Percentiles rank a stretch among this genome's conserved stretches.
Evolutionary conservation across 2,329 filamentous ascomycete species (phyloP).

Genomic region (Colletotrichum sansevieriae): DNA sequence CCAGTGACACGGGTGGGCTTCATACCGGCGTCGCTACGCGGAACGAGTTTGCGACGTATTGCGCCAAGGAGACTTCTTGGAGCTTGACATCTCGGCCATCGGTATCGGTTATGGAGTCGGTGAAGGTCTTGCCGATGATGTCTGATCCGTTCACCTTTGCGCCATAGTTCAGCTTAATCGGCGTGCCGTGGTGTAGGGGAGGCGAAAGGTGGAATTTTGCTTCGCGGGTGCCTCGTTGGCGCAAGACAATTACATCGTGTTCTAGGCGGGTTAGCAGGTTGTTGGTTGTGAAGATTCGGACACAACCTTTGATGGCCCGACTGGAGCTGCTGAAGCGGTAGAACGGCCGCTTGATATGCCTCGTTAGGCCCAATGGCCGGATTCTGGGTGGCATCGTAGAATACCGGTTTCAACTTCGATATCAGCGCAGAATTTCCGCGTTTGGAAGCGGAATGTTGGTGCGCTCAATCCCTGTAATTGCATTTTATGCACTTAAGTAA

Average conservation of each 20-base stretch:
- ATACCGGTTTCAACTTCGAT: background rate
- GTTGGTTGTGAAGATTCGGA: too few relatives aligned
- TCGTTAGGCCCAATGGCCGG: constrained; percentile 23
- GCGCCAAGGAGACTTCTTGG: constrained; percentile 76
- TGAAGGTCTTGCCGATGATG: constrained; percentile 73
- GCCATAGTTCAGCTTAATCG: constrained; percentile 57
- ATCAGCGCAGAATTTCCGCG: constrained; percentile 6
- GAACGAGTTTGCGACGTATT: constrained; percentile 77
- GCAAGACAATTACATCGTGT: constrained; percentile 56
- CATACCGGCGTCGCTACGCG: constrained; percentile 81
- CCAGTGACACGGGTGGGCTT: background rate
- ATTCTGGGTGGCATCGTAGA: constrained; percentile 29
- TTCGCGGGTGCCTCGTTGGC: constrained; percentile 52
- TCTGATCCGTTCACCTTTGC: constrained; percentile 63
- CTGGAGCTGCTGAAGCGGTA: constrained; percentile 25
- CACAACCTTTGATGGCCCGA: constrained; percentile 25
- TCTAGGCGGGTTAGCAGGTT: constrained; percentile 46
- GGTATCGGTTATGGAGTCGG: constrained; percentile 70
- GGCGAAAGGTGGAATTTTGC: constrained; percentile 54
- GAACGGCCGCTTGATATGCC: constrained; percentile 1
- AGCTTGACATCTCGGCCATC: constrained; percentile 66
- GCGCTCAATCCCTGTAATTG: background rate
- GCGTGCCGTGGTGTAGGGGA: constrained; percentile 49
- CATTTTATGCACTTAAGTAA: background rate
- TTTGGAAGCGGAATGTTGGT: background rate